phyloP scores from a whole-genome alignment of 371 early-diverging fungal genomes.

The Phascolomyces articulosus region DNA sequence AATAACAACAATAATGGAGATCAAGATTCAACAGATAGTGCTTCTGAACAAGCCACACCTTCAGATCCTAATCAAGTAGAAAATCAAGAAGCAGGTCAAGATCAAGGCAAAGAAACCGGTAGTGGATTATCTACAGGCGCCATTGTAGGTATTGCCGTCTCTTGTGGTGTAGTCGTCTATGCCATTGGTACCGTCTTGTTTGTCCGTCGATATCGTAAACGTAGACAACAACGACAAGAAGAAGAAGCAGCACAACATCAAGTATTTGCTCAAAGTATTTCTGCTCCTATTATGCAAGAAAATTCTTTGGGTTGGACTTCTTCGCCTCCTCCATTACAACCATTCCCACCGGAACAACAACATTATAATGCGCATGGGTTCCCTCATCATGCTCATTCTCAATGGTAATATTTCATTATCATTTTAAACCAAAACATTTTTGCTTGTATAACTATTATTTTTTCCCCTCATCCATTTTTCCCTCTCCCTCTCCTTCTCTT shows the following conservation, averaged over 20 bases:
- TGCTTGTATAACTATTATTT: background rate
- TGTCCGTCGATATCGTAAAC: slow-evolving; percentile 38
- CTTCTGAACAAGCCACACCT: background rate
- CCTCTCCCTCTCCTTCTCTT: background rate
- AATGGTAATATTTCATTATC: background rate
- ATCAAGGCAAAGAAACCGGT: background rate
- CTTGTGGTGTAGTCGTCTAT: slow-evolving; percentile 43
- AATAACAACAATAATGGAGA: background rate
- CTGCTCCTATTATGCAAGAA: slow-evolving; percentile 29
- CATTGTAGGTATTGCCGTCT: slow-evolving; percentile 49
- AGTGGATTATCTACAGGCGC: slow-evolving; percentile 33
- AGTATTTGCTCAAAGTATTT: slow-evolving; percentile 31
- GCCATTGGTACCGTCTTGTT: slow-evolving; percentile 41
- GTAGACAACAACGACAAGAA: slow-evolving; percentile 27
- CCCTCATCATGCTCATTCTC: slow-evolving; percentile 4
- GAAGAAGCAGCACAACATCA: slow-evolving; percentile 39
- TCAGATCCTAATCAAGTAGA: background rate
- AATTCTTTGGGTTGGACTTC: slow-evolving; percentile 23
- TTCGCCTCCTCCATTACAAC: slow-evolving; percentile 8
- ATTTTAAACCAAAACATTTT: background rate
- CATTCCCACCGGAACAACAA: background rate
- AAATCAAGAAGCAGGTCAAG: background rate
- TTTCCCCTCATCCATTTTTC: background rate
- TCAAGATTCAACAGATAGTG: background rate
- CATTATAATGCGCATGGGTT: too few species aligned